phyloP scores from a whole-genome alignment of 2,329 filamentous ascomycete species.

The Talaromyces atroroseus region DNA sequence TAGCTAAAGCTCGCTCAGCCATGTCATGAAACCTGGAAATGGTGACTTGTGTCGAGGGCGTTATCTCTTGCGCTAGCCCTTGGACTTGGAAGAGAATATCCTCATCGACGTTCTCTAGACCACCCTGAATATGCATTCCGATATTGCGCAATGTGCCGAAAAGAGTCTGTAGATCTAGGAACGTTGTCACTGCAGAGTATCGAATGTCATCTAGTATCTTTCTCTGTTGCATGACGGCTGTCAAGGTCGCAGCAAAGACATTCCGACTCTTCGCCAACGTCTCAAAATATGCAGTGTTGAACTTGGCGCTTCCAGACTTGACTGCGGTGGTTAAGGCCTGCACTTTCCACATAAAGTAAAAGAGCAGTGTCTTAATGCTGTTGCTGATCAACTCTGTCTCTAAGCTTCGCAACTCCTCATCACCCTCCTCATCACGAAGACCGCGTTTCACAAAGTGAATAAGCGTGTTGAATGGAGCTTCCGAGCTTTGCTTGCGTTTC shows the following conservation, averaged over 20 bases:
- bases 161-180: conserved; percentile 76
- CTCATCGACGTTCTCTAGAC: conserved; percentile 42
- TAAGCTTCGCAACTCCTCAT: conserved; percentile 65
- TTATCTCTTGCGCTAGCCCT: conserved; percentile 64
- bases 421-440: conserved; percentile 55
- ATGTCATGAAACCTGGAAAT: conserved; percentile 72
- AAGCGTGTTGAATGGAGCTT: conserved; percentile 59
- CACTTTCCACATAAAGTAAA: conserved; percentile 96
- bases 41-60: conserved; percentile 56
- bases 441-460: conserved; percentile 69
- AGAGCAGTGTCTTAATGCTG: conserved; percentile 69
- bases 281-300: conserved; percentile 60
- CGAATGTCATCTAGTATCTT: conserved; percentile 66
- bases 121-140: conserved; percentile 33
- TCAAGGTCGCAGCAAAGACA: conserved; percentile 45
- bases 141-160: conserved; percentile 66
- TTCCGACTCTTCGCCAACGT: conserved; percentile 60
- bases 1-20: conserved; percentile 72
- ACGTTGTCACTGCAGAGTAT: conserved; percentile 65
- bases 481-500: conserved; percentile 31
- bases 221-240: conserved; percentile 46
- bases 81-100: conserved; percentile 52
- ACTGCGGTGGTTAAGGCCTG: conserved; percentile 54
- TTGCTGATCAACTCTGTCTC: conserved; percentile 75
- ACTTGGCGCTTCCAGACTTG: conserved; percentile 49